Percentiles rank a stretch among this genome's conserved stretches.
phyloP scores from a whole-genome alignment of 2,329 filamentous ascomycete species.

The Aureobasidium namibiae region DNA sequence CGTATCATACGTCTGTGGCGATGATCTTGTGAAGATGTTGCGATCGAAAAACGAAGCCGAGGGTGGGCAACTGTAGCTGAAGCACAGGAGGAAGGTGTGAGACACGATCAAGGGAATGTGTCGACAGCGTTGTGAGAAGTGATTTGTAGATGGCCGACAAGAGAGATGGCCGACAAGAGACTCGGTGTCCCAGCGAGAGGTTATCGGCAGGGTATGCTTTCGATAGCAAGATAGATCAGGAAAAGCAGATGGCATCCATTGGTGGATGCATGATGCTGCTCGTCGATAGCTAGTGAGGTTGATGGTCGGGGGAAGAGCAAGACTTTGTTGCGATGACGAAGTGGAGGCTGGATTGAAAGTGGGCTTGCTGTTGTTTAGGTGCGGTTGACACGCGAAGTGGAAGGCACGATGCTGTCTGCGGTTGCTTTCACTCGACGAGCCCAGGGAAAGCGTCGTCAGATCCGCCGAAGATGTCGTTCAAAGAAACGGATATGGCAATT shows the following conservation, averaged over 20 bases:
- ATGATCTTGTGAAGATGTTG: not conserved
- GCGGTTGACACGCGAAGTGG: not conserved
- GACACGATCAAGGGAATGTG: not conserved
- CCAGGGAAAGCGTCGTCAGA: not conserved
- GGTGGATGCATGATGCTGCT: not conserved
- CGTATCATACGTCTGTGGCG: no score
- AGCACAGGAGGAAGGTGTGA: not conserved
- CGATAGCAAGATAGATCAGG: not conserved
- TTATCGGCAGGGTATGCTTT: not conserved
- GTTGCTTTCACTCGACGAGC: not conserved
- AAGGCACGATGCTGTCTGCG: not conserved
- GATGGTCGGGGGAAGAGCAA: not conserved
- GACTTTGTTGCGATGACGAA: not conserved
- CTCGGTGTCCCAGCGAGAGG: not conserved
- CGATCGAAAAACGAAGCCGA: no score
- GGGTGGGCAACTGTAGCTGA: not conserved
- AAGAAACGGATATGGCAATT: no score
- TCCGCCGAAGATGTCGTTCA: no score
- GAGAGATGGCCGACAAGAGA: no score
- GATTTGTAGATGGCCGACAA: no score
- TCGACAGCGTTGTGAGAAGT: not conserved
- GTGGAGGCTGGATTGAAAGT: not conserved
- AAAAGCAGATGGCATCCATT: not conserved
- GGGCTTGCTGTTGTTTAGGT: not conserved
- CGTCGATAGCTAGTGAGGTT: not conserved